These are phyloP conservation scores for Mucor circinelloides DNA, from an alignment of 371 early-diverging fungal genomes.

Conservation along the genomic window DNA sequence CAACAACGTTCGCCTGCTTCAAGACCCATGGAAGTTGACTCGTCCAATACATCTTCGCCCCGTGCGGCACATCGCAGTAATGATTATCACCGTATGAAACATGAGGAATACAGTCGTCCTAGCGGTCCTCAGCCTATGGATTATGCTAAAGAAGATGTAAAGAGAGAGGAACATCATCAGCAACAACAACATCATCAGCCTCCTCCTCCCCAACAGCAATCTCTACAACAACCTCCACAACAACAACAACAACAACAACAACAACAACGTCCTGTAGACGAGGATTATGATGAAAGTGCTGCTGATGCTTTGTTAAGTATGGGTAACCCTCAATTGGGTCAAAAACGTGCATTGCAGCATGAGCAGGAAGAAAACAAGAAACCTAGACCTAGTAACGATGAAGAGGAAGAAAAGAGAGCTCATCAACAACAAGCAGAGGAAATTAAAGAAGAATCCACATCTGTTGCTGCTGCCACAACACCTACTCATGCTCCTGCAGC, in stretches of 20 bases:
- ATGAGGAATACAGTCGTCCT: conserved; percentile 8
- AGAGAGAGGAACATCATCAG: not conserved
- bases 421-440: not conserved
- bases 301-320: conserved; percentile 39
- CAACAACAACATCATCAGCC: conserved; percentile 4
- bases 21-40: conserved; percentile 19
- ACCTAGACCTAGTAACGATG: conserved; percentile 5
- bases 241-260: conserved; percentile 7
- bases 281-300: conserved; percentile 35
- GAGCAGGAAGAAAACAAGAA: conserved; percentile 19
- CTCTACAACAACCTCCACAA: not conserved
- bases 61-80: not conserved
- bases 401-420: not conserved
- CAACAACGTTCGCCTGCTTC: conserved; percentile 22
- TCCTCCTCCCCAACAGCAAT: not conserved
- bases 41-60: conserved; percentile 1
- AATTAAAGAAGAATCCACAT: not conserved
- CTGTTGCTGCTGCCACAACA: not conserved
- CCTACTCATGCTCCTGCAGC: not conserved
- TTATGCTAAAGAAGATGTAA: not conserved
- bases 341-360: conserved; percentile 22
- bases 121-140: conserved; percentile 1
- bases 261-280: not conserved
- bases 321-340: conserved; percentile 28
- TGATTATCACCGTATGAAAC: conserved; percentile 11